Conservation (phyloP, 2,329 filamentous ascomycete species). For the Lachnellula hyalina region DNA sequence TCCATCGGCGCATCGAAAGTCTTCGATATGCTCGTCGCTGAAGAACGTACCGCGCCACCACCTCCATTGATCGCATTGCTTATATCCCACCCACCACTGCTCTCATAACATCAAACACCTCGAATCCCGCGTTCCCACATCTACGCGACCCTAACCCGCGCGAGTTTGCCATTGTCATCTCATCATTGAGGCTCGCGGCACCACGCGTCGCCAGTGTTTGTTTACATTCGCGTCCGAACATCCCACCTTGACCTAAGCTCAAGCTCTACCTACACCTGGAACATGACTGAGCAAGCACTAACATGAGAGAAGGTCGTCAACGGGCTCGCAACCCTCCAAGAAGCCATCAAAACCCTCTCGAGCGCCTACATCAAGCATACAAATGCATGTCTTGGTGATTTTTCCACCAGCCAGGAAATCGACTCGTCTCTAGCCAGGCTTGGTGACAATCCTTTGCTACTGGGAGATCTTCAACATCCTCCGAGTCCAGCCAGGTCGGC, state of each 20-base stretch:
- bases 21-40: constrained; percentile 6
- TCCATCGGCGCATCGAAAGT: constrained; percentile 9
- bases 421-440: constrained; percentile 44
- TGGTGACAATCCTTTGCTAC: constrained; percentile 38
- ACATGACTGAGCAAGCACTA: constrained; percentile 22
- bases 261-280: constrained; percentile 10
- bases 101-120: constrained; percentile 11
- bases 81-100: constrained; percentile 10
- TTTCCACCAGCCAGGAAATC: constrained; percentile 36
- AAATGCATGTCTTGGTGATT: constrained; percentile 71
- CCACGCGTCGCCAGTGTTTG: constrained; percentile 22
- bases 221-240: constrained; percentile 19
- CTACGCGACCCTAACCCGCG: constrained; percentile 21
- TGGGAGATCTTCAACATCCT: constrained; percentile 30
- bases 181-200: constrained; percentile 12
- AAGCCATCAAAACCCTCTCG: constrained; percentile 72
- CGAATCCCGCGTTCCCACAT: constrained; percentile 10
- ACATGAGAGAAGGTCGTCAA: constrained; percentile 58
- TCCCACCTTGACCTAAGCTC: constrained; percentile 12
- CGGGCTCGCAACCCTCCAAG: constrained; percentile 72
- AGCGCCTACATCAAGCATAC: constrained; percentile 85
- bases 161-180: constrained; percentile 6
- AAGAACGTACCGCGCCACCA: background rate
- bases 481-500: constrained; percentile 32
- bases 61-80: background rate